A percentile compares a stretch with the other conserved stretches of the same genome.
phyloP scores from a whole-genome alignment of 176 grass and related monocot genomes.

The Carex parvula region DNA sequence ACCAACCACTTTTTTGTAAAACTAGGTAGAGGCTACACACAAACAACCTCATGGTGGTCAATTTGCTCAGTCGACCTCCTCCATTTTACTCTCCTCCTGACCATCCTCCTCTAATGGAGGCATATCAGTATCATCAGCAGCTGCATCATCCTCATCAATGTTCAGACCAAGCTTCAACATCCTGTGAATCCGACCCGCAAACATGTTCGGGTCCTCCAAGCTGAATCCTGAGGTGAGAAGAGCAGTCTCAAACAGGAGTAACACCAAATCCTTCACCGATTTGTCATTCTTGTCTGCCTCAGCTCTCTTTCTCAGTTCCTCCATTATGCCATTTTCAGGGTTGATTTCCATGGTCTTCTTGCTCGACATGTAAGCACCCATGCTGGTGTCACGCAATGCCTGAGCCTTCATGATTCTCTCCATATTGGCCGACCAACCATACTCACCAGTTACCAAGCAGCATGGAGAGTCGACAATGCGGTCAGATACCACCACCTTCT shows the following conservation, averaged over 20 bases:
- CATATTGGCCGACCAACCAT: constrained; percentile 49
- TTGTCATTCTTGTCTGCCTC: constrained; percentile 49
- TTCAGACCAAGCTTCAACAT: constrained; percentile 47
- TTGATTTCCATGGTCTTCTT: constrained; percentile 57
- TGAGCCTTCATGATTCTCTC: constrained; percentile 57
- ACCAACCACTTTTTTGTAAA: too few relatives aligned
- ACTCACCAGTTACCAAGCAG: constrained; percentile 48
- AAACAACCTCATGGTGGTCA: too few relatives aligned
- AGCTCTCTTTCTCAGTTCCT: constrained; percentile 40
- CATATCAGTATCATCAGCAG: constrained; percentile 35
- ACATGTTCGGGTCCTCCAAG: constrained; percentile 42
- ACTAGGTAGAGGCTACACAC: too few relatives aligned
- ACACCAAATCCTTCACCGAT: constrained; percentile 44
- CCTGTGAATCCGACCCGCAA: constrained; percentile 41
- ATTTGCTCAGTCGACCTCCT: neutral
- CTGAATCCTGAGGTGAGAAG: constrained; percentile 47
- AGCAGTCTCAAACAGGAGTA: constrained; percentile 37
- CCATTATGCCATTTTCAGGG: constrained; percentile 52
- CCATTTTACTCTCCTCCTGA: constrained; percentile 48
- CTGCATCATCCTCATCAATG: constrained; percentile 29
- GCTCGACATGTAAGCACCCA: constrained; percentile 27
- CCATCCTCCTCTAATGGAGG: constrained; percentile 30
- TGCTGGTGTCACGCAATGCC: constrained; percentile 35
- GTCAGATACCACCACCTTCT: constrained; percentile 49
- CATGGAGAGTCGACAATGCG: constrained; percentile 40